Base-by-base conservation (phyloP, 73 alveolate species). In the Paraurostyla sp. region DNA sequence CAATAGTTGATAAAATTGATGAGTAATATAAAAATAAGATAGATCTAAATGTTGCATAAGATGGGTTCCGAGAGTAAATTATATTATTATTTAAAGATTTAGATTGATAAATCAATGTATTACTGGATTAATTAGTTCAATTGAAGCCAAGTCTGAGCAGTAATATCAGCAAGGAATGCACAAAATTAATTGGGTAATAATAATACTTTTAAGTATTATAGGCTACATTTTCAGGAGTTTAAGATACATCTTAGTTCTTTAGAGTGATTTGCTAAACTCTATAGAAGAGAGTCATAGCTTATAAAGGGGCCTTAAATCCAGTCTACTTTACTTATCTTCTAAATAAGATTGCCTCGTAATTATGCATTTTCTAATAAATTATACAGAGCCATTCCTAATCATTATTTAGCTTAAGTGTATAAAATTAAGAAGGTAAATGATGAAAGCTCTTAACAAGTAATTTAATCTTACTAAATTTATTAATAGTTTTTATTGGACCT, bases 1-100 rank as follows among this genome's bases (percentile, higher is more conserved):
- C 93, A 45, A 92, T 95, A 32, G 85, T 92, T 41, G 97, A 95
- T 59, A 91, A 95, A 88, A 93, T 95, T 22, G 98, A 95, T 90
- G 97, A 95, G 52, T 71, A 71, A 76, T 95, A 89, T 69, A 91
- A 92, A 76, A 90, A 92, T 23, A 90, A 92, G 62, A 87, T 95
- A 23, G 92, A 92, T 41, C 62, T 78, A 4, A 78, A 78, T 51
- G 32, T 78, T 43, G 89, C 89, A 15, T 40, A 49, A 51, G 89
- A 78, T 41, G 33, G 65, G 4, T 78, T 78, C 52, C 49, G 78
- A 54, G 89, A 78, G 89, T 73, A 73, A 73, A 15, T 48, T 13
- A 0, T n/a, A 45, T 48, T 45, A 13, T 22, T n/a, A 18, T 48
- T 43, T 22, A 9, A 22, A 27, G 0, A 33, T 38, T 13, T 73